Base-by-base conservation (phyloP, 2,329 filamentous ascomycete species). In the Colletotrichum chrysophilum region DNA sequence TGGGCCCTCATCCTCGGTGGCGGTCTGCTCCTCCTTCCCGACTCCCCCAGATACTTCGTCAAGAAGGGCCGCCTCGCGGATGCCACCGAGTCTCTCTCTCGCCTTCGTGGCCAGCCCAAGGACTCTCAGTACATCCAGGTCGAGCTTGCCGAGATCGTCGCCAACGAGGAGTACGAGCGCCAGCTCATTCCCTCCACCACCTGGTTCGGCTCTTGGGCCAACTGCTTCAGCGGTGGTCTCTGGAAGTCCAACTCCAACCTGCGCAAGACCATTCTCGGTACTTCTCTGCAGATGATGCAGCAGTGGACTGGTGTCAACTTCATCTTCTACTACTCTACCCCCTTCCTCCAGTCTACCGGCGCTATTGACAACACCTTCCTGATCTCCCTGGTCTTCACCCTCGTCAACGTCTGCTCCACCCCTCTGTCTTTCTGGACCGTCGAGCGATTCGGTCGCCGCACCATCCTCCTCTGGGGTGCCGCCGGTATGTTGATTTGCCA, bases 221-320 rank as follows among this genome's bases (percentile, higher is more conserved):
- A 89, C 82, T 93, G 91, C 89, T 92, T 94, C 85, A 91, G 82
- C 77, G 91, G 94, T 79, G 90, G 92, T 79, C 88, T 95, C 78
- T 87, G 80, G 77, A 89, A 90, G 73, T 87, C 89, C 77, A 93
- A 92, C 78, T 92, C 92, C 77, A 95, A 92, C 88, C 83, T 94
- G 71, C 93, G 93, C 81, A 91, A 92, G 79, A 93, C 93, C 30
- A 91, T 95, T 75, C 88, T 95, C 60, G 93, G 93, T 80, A 94
- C 91, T 60, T 93, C 92, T 30, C 88, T 95, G 38, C 93, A 95
- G 88, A 95, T 95, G 93, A 94, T 95, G 93, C 93, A 95, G 85
- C 93, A 94, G 85, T 91, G 89, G 88, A 96, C 94, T 30, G 95
- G 95, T 88, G 94, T 98, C 86, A 98, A 98, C 90, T 97, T 96